Evolutionary conservation across 2,329 filamentous ascomycete genomes (phyloP).

Genomic region (Purpureocillium lavendulum): DNA sequence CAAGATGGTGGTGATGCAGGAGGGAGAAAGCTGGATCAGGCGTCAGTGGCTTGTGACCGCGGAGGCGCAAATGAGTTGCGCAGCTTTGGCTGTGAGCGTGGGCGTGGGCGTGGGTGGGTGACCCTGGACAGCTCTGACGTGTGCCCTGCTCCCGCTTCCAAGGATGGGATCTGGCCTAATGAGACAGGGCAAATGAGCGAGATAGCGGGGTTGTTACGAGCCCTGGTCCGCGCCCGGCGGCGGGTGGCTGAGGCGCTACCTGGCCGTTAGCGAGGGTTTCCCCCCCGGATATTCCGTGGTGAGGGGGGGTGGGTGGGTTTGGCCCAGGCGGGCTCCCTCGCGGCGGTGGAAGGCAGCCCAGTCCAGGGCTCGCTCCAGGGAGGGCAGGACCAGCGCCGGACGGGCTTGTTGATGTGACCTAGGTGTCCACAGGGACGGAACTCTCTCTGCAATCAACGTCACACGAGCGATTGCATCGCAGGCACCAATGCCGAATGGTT

Average conservation of each 20-base stretch:
- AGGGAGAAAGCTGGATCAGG: constrained; percentile 15
- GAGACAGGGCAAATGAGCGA: constrained; percentile 1
- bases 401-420: neutral
- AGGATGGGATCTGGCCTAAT: constrained; percentile 7
- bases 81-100: constrained; percentile 6
- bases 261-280: neutral
- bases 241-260: neutral
- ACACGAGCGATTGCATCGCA: too few species aligned
- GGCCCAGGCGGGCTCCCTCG: too few species aligned
- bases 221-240: neutral
- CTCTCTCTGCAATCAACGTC: too few species aligned
- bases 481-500: too few species aligned
- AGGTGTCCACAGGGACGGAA: too few species aligned
- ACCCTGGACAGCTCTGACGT: too few species aligned
- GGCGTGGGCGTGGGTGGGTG: too few species aligned
- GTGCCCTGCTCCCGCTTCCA: too few species aligned
- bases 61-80: constrained; percentile 6
- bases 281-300: neutral
- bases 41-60: constrained; percentile 22
- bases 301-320: too few species aligned
- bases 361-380: too few species aligned
- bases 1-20: constrained; percentile 9
- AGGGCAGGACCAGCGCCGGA: too few species aligned
- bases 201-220: constrained; percentile 1
- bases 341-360: too few species aligned